phyloP scores from a whole-genome alignment of 2,329 filamentous ascomycete genomes.

The Emmonsia crescens region DNA sequence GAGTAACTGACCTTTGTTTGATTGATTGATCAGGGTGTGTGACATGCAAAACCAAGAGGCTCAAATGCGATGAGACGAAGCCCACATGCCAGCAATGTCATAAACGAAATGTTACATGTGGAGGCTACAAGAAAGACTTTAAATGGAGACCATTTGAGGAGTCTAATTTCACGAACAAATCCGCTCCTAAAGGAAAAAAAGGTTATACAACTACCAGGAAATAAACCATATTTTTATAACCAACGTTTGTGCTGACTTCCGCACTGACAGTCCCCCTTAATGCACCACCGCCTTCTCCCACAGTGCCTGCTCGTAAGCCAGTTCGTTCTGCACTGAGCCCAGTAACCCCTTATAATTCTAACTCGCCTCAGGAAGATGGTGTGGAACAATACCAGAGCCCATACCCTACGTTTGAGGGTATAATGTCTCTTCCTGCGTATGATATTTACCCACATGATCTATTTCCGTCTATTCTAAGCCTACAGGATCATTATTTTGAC shows the following conservation, averaged over 20 bases:
- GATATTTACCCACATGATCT: background rate
- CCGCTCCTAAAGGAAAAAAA: constrained; percentile 36
- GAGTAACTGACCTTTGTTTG: background rate
- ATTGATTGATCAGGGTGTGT: constrained; percentile 47
- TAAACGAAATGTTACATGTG: constrained; percentile 53
- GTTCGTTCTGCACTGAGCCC: background rate
- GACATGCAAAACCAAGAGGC: constrained; percentile 61
- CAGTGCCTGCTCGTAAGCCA: background rate
- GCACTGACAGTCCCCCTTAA: background rate
- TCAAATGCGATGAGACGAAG: constrained; percentile 65
- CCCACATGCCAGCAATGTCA: constrained; percentile 57
- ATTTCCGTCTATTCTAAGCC: background rate
- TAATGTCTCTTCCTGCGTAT: background rate
- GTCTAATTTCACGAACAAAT: constrained; percentile 39
- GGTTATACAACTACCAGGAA: constrained; percentile 20
- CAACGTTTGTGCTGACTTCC: background rate
- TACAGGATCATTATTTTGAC: background rate
- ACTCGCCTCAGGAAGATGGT: background rate
- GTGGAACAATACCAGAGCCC: background rate
- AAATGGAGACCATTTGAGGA: constrained; percentile 65
- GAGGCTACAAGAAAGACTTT: constrained; percentile 65
- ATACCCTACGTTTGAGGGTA: background rate
- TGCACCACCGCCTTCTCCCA: constrained; percentile 1
- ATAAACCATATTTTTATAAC: background rate
- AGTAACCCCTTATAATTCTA: background rate